These are phyloP conservation scores for Thalassiosira profunda DNA, from an alignment of 108 stramenopile species.

Conservation along the genomic window DNA sequence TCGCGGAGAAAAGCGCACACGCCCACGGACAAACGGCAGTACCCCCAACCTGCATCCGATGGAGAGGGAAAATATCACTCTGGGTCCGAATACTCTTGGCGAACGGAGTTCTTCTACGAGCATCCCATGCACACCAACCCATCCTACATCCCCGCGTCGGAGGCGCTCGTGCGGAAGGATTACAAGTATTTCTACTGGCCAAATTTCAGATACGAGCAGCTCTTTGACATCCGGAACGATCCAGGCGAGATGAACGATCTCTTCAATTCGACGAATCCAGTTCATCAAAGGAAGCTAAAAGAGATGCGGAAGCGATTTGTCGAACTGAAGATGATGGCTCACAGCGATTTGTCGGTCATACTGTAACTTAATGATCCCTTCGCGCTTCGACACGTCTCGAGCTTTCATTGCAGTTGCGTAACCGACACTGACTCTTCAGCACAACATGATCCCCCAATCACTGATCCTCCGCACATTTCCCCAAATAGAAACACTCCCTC, in stretches of 20 bases:
- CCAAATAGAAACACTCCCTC: no score
- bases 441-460: no score
- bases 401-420: not conserved
- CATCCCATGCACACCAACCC: constrained; percentile 56
- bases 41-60: constrained; percentile 34
- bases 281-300: constrained; percentile 23
- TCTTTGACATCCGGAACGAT: constrained; percentile 80
- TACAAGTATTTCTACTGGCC: constrained; percentile 88
- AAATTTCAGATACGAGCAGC: constrained; percentile 75
- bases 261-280: constrained; percentile 46
- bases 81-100: constrained; percentile 56
- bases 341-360: constrained; percentile 35
- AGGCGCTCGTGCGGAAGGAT: constrained; percentile 81
- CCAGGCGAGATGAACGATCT: constrained; percentile 81
- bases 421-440: not conserved
- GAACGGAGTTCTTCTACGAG: constrained; percentile 86
- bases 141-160: constrained; percentile 66
- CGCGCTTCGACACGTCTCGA: not conserved
- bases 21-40: constrained; percentile 20
- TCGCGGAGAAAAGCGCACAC: constrained; percentile 21
- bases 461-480: no score
- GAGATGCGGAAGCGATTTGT: constrained; percentile 52
- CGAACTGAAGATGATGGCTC: constrained; percentile 42
- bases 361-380: constrained; percentile 4
- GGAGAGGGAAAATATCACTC: constrained; percentile 49